Evolutionary conservation across 2,329 filamentous ascomycete species (phyloP), one percentile per base, ranked within the genome.

Genomic region (Aspergillus glaucus): DNA sequence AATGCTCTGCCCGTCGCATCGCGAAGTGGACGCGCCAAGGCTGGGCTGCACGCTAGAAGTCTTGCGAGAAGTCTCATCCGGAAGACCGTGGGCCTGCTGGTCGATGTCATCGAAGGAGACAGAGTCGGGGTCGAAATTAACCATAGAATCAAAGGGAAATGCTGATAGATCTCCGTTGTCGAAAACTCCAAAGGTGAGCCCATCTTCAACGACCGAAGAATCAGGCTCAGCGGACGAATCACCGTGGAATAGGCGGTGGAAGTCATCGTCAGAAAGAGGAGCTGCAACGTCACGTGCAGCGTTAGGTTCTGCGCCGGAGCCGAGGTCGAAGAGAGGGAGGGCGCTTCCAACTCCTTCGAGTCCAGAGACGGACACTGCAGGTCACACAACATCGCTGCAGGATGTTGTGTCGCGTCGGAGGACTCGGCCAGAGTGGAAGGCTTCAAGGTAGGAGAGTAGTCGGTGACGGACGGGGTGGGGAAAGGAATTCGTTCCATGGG

Each of bases 351-450:
- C 63, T 64, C 62, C 65, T 62, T 70, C 71, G 68, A 72, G 60
- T 60, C 80, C 78, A 76, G 81, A 86, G 87, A 92, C 85, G 83
- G 93, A 97, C 93, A 98, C 93, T 87, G 93, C 93, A 95, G 93
- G 93, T 95, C 93, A 74, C 86, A 97, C 93, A 97, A 96, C 92
- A 96, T 86, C 91, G 81, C 93, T 80, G 93, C 93, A 97, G 93
- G 91, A 95, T 94, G 91, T 96, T 96, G 93, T 96, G 91, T 93
- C 93, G 82, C 76, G 81, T 94, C 88, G 83, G 87, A 80, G 75
- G 85, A 80, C 75, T 75, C 69, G 69, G 71, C 70, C 66, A 72
- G 68, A 67, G 64, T 67, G 57, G 66, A 66, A 58, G 67, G 64
- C 56, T 67, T 66, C 50, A 67, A 59, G 47, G 62, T 70, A 34